phyloP scores from a whole-genome alignment of 148 eudicot species.

The Amaranthus hypochondriacus region DNA sequence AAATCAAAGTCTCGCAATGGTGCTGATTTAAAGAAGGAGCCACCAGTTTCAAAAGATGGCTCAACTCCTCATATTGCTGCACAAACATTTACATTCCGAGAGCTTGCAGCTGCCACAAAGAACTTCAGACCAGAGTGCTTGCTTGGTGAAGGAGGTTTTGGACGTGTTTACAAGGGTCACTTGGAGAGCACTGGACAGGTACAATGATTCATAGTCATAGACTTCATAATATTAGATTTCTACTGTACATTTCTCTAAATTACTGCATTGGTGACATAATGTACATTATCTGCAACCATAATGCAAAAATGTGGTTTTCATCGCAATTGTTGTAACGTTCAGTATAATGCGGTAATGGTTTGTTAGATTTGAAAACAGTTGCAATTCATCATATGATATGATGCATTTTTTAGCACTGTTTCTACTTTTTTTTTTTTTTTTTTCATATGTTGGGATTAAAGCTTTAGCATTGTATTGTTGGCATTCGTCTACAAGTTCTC shows the following conservation, averaged over 20 bases:
- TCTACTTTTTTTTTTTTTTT: too few relatives aligned
- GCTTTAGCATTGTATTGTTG: too few relatives aligned
- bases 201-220: conserved; percentile 7
- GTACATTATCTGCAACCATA: background rate
- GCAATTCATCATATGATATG: too few relatives aligned
- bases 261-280: background rate
- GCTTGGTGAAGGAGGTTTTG: conserved; percentile 97
- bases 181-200: conserved; percentile 95
- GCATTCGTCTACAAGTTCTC: too few relatives aligned
- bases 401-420: too few relatives aligned
- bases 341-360: too few relatives aligned
- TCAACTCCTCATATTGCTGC: conserved; percentile 86
- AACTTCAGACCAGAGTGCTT: conserved; percentile 80
- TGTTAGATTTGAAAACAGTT: too few relatives aligned
- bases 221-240: background rate
- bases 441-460: too few relatives aligned
- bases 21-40: conserved; percentile 65
- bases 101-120: conserved; percentile 89
- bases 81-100: conserved; percentile 87
- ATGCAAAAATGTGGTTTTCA: too few relatives aligned
- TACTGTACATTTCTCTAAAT: background rate
- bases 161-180: conserved; percentile 90
- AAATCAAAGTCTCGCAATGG: conserved; percentile 62
- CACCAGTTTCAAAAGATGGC: conserved; percentile 53
- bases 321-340: too few relatives aligned